Evolutionary conservation across 2,329 filamentous ascomycete species (phyloP).

Genomic region (Neofusicoccum cordaticola): DNA sequence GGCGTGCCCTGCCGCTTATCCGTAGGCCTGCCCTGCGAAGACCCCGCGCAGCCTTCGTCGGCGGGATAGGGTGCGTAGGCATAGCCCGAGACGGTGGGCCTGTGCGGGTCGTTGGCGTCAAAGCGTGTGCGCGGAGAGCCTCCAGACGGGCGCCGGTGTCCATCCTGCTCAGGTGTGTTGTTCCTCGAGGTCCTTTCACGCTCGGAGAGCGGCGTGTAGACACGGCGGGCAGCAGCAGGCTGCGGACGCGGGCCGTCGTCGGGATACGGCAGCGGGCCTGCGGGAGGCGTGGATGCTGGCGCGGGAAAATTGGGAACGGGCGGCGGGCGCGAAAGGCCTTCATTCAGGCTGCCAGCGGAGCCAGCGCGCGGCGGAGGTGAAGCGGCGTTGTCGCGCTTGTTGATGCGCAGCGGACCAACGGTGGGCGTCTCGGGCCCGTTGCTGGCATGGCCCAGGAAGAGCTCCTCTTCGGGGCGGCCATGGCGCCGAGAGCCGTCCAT

Average conservation of each 20-base stretch:
- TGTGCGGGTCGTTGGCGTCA: slow-evolving; percentile 48
- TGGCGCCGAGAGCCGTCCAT: slow-evolving; percentile 52
- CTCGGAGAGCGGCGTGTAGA: slow-evolving; percentile 37
- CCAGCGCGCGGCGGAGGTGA: slow-evolving; percentile 51
- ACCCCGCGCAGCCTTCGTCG: slow-evolving; percentile 25
- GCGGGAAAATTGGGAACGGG: slow-evolving; percentile 64
- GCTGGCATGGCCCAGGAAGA: slow-evolving; percentile 62
- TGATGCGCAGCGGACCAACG: slow-evolving; percentile 79
- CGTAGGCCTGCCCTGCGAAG: slow-evolving; percentile 57
- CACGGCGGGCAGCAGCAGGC: slow-evolving; percentile 24
- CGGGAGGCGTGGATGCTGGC: slow-evolving; percentile 48
- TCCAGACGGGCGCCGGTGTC: slow-evolving; percentile 29
- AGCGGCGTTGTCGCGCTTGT: slow-evolving; percentile 61
- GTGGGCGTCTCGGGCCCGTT: slow-evolving; percentile 66
- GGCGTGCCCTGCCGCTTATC: slow-evolving; percentile 83
- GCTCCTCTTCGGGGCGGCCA: slow-evolving; percentile 73
- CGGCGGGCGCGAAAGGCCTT: slow-evolving; percentile 31
- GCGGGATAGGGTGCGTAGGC: slow-evolving; percentile 32
- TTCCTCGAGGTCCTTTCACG: slow-evolving; percentile 33
- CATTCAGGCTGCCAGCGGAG: slow-evolving; percentile 64
- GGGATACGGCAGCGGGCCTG: slow-evolving; percentile 46
- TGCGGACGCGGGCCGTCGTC: slow-evolving; percentile 38
- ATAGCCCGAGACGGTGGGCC: slow-evolving; percentile 48
- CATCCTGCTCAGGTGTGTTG: slow-evolving; percentile 32
- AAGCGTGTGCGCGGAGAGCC: slow-evolving; percentile 41